phyloP scores from a whole-genome alignment of 1,284 basidiomycete genomes.

The Pseudozyma sp. region DNA sequence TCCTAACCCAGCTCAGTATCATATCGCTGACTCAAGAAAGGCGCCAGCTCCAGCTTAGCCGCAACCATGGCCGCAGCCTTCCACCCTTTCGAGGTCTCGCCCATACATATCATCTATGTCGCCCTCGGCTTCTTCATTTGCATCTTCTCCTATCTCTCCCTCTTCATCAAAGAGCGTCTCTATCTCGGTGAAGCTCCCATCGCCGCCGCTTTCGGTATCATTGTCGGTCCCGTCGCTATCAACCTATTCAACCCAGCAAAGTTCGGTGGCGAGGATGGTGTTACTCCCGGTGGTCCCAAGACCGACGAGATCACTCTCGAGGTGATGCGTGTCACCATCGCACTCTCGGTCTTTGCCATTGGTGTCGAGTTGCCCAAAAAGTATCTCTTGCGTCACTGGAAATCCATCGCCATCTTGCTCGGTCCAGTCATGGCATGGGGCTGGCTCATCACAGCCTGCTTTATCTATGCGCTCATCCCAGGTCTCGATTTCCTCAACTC shows the following conservation, averaged over 20 bases:
- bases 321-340: slow-evolving; percentile 93
- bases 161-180: slow-evolving; percentile 90
- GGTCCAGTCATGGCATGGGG: slow-evolving; percentile 88
- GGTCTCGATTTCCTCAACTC: slow-evolving; percentile 57
- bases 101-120: slow-evolving; percentile 66
- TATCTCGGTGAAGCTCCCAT: slow-evolving; percentile 97
- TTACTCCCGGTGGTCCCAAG: slow-evolving; percentile 74
- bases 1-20: not conserved
- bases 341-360: slow-evolving; percentile 96
- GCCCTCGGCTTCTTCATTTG: slow-evolving; percentile 65
- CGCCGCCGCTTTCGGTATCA: slow-evolving; percentile 93
- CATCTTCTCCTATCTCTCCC: slow-evolving; percentile 93
- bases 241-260: slow-evolving; percentile 85
- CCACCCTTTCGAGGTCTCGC: slow-evolving; percentile 64
- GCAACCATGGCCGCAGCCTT: slow-evolving; percentile 52
- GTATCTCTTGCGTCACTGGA: slow-evolving; percentile 92
- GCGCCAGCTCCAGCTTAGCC: not conserved
- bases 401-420: slow-evolving; percentile 84
- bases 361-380: slow-evolving; percentile 76
- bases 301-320: slow-evolving; percentile 78
- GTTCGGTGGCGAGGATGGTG: slow-evolving; percentile 77
- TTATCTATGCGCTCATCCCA: slow-evolving; percentile 63
- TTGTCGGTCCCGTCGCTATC: slow-evolving; percentile 84
- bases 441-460: slow-evolving; percentile 82
- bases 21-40: not conserved